phyloP scores from a whole-genome alignment of 176 grass and related monocot genomes.

The Eragrostis nindensis region DNA sequence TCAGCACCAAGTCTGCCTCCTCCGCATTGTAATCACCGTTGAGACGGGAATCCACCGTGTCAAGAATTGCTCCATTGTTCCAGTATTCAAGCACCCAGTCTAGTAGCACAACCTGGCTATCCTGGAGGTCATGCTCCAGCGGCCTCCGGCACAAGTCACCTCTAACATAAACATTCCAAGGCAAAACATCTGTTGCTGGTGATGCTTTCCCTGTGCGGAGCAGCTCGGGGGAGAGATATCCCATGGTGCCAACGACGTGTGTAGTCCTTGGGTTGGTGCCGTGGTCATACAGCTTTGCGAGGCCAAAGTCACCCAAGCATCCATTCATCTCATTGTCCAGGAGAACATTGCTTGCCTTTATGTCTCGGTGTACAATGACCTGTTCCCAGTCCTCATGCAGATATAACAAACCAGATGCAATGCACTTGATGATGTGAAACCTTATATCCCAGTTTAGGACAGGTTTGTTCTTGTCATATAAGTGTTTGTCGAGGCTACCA shows the following conservation, averaged over 20 bases:
- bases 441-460: conserved; percentile 38
- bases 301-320: conserved; percentile 51
- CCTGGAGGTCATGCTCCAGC: conserved; percentile 34
- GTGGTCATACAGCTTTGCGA: conserved; percentile 54
- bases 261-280: conserved; percentile 48
- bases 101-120: conserved; percentile 33
- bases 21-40: conserved; percentile 8
- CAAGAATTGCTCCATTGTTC: conserved; percentile 43
- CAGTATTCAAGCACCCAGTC: conserved; percentile 48
- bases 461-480: conserved; percentile 31
- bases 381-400: conserved; percentile 60
- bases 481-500: conserved; percentile 55
- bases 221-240: conserved; percentile 60
- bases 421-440: conserved; percentile 52
- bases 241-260: conserved; percentile 54
- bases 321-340: conserved; percentile 48
- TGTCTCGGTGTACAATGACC: conserved; percentile 55
- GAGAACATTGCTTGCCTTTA: conserved; percentile 62
- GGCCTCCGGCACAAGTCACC: conserved; percentile 52
- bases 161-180: conserved; percentile 51
- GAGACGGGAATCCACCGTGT: conserved; percentile 38
- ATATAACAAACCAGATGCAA: conserved; percentile 56
- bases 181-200: conserved; percentile 47
- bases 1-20: conserved; percentile 51
- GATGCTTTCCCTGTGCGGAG: conserved; percentile 52